Percentiles rank a stretch among this genome's conserved stretches.
phyloP scores from a whole-genome alignment of 345 rosid species.

The Melaleuca quinquenervia region DNA sequence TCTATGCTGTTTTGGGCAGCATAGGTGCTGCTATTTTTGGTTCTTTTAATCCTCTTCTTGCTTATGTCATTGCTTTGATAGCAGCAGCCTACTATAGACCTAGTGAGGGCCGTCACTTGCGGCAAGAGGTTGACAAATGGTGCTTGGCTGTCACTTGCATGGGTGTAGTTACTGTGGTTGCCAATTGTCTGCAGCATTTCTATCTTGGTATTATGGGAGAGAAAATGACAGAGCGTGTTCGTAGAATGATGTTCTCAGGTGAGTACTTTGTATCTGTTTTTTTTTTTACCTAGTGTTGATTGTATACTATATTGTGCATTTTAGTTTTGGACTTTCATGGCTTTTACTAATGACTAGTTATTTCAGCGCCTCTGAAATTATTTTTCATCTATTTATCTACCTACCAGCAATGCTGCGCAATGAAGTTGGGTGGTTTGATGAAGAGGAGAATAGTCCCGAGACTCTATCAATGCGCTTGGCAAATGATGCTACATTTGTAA shows the following conservation, averaged over 20 bases:
- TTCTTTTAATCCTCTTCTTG: constrained; percentile 94
- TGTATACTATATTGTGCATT: neutral
- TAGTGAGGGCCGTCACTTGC: constrained; percentile 28
- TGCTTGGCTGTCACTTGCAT: constrained; percentile 95
- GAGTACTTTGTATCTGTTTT: neutral
- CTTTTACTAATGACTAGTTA: neutral
- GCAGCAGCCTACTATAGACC: constrained; percentile 62
- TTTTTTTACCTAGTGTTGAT: neutral
- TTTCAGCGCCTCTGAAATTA: neutral
- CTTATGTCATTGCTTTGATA: constrained; percentile 80
- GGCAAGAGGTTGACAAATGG: constrained; percentile 84
- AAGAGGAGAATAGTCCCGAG: constrained; percentile 95
- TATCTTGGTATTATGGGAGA: constrained; percentile 99
- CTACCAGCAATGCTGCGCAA: constrained; percentile 92
- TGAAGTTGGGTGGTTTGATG: constrained; percentile 99
- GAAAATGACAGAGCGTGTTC: constrained; percentile 96
- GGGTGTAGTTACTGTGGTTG: constrained; percentile 94
- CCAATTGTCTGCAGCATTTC: constrained; percentile 95
- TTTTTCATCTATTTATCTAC: neutral
- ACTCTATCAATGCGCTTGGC: constrained; percentile 97
- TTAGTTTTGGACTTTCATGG: neutral
- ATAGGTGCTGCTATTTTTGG: constrained; percentile 98
- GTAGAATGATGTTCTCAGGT: constrained; percentile 99
- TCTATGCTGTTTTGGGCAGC: constrained; percentile 95
- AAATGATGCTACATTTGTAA: constrained; percentile 98